Base-by-base conservation (phyloP, 306 rosid species). In the Dalbergia cultrata region DNA sequence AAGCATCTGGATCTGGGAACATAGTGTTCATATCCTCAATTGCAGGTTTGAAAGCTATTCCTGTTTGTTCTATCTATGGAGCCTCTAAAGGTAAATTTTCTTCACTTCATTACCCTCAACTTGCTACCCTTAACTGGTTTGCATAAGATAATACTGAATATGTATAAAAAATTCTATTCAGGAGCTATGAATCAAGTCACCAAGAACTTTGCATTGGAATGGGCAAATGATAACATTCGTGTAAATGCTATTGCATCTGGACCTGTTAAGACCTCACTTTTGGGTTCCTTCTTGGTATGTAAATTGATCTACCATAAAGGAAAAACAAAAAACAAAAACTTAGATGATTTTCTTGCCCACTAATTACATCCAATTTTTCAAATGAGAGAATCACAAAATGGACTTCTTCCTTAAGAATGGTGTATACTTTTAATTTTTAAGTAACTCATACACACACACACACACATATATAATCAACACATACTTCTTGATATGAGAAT, bases 161-260 rank as follows among this genome's bases (percentile, higher is more conserved):
- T 14, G 22, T 11, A 54, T 11, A 53, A 63, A n/a, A 39, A 6
- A 16, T 5, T 17, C 22, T 26, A 2, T 26, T 26, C 70, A 92
- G 93, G 90, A 45, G 97, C 92, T 0, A 81, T 92, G 37, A 89
- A 87, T 54, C 97, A 91, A 60, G n/a, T 84, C n/a, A 79, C 92
- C 6, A 87, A 35, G 79, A 91, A 80, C 83, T 47, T 89, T 39
- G 90, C 91, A 6, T 68, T 89, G 14, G 91, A 91, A 59, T 91
- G 95, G 95, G 90, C 90, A 22, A 85, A 77, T 74, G 93, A 90
- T 67, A 70, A 69, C 4, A 90, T 86, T 65, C 84, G 89, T 7
- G 18, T 72, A 22, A 90, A 79, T 49, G 12, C 80, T 7, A 87
- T 90, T 10, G 88, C 90, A 45, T 89, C 93, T 5, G 85, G 91